Percentiles rank a stretch among this genome's conserved stretches.
Conservation (phyloP, 2,329 filamentous ascomycete genomes). For the Hymenoscyphus fructigenus region DNA sequence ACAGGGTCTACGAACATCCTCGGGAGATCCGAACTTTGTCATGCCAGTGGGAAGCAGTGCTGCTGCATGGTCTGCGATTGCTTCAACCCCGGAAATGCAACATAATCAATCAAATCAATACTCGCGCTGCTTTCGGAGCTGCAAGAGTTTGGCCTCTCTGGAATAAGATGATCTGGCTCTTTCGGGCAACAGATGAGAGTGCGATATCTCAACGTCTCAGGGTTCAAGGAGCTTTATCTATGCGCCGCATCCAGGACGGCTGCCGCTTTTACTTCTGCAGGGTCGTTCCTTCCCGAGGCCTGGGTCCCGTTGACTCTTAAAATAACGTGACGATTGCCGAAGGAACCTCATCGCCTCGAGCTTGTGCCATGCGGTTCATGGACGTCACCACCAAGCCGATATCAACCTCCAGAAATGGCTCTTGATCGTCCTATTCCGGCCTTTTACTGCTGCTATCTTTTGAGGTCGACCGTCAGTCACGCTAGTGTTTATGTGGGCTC, state of each 20-base stretch:
- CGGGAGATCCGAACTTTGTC: not conserved
- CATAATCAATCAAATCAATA: no score
- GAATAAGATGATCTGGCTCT: not conserved
- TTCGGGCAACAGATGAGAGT: not conserved
- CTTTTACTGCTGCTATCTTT: constrained; percentile 89
- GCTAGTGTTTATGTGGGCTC: constrained; percentile 82
- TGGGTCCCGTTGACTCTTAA: constrained; percentile 1
- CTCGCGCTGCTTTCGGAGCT: not conserved
- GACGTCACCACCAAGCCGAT: constrained; percentile 6
- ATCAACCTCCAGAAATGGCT: constrained; percentile 26
- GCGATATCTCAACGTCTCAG: not conserved
- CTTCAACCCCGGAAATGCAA: no score
- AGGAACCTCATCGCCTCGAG: not conserved
- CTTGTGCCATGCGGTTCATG: not conserved
- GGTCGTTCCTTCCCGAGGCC: not conserved
- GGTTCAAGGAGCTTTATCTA: not conserved
- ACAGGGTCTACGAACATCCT: not conserved
- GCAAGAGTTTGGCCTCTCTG: not conserved
- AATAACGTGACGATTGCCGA: constrained; percentile 9
- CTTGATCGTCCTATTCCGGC: constrained; percentile 65
- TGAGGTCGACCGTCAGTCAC: constrained; percentile 76
- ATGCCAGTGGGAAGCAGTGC: not conserved
- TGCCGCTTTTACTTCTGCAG: not conserved
- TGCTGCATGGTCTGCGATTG: no score
- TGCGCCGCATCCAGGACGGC: not conserved